Base-by-base conservation (phyloP, 768 basidiomycete genomes). In the Phallus indusiatus region DNA sequence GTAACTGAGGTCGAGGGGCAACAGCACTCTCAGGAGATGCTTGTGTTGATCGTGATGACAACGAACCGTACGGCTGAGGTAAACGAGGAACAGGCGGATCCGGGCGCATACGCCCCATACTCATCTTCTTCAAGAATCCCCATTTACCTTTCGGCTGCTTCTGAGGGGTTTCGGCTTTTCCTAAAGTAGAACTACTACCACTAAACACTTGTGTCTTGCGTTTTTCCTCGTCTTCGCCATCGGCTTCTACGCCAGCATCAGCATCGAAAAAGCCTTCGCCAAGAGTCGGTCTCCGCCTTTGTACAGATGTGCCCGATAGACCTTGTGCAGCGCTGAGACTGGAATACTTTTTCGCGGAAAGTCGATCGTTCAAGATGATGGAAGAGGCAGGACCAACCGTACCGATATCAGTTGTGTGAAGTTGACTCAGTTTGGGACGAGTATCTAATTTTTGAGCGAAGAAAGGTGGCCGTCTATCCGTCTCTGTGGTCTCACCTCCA, bases 91-190 rank as follows among this genome's bases (percentile, higher is more conserved):
- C 42, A 28, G 83, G 78, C 16, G 78, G 71, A 51, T 90, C 89
- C n/a, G 74, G 63, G 65, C 83, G 83, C 75, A 95, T 86, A 71
- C 88, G 91, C 14, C 92, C 87, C 91, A 94, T 95, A 6, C 93
- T 95, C 93, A 97, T 96, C 75, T 97, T 97, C 75, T 94, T 92
- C 60, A 97, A 75, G 75, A 97, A 95, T 3, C 94, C 93, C 94
- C 94, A 95, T 58, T 90, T 85, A 55, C 85, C 84, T 64, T 42
- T 33, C 14, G 17, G 54, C 54, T 16, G 20, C 54, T 57, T 55
- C 20, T 24, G 22, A 37, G 54, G 60, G 22, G 36, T 42, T 3
- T 47, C 55, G 46, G 14, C n/a, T 24, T 18, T 56, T 42, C 5
- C 22, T 18, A 48, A 16, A 16, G 55, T 14, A 16, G 10, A 8